Base-by-base conservation (phyloP, 495 filamentous ascomycete species). In the Venustampulla echinocandica region DNA sequence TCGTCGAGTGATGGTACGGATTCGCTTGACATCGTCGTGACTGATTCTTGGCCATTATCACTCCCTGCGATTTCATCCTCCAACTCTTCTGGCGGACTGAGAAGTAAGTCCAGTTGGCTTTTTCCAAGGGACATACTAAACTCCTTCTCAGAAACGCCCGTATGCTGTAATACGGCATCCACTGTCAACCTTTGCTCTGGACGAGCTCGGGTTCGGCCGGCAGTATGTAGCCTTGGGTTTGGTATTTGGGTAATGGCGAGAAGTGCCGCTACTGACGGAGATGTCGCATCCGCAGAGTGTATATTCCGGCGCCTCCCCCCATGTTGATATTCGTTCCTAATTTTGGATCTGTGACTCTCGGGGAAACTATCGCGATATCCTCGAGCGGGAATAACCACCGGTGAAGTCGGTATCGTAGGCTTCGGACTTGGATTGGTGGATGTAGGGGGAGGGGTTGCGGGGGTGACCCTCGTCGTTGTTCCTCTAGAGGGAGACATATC, bases 1-100 rank as follows among this genome's bases (percentile, higher is more conserved):
- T 69, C 67, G 13, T 73, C 75, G 23, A 84, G 60, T 0, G 80
- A 82, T 10, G 80, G 80, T 45, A 78, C 71, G 0, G 80, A 84
- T 37, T 78, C 77, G 14, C 64, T 73, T 19, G 79, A 84, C 20
- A 71, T 56, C 10, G 80, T 80, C 30, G 67, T 49, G 17, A 54
- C 21, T 9, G 57, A 57, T 24, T 56, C 57, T n/a, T 37, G 45
- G 0, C 59, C 59, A 52, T 66, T 69, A 23, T 75, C 70, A 49
- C 69, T 73, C 2, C 63, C 44, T 2, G 64, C 63, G 17, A 56
- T 35, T 40, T 70, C 66, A 40, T 76, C 71, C 10, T 72, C 68
- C 21, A 69, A 54, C 40, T 74, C 69, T 32, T 79, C 77, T 0
- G 76, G 76, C 0, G 76, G 64, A 15, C 68, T 69, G 21, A 80